These are phyloP conservation scores for Dysphania ambrosioides DNA, from an alignment of 148 eudicot genomes.

Conservation along the genomic window DNA sequence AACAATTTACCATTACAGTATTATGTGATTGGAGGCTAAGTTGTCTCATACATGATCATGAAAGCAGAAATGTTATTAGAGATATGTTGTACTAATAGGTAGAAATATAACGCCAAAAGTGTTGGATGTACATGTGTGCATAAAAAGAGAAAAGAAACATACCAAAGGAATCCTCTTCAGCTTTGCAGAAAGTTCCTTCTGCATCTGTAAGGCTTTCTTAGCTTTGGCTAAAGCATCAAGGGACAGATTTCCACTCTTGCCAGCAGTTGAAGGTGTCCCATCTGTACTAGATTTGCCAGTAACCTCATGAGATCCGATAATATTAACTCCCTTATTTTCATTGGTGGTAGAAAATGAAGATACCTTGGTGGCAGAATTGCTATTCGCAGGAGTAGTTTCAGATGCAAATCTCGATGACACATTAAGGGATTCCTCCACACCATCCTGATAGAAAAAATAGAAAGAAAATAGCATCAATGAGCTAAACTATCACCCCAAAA, in stretches of 20 bases:
- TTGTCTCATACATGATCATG: neutral
- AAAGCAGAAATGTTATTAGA: neutral
- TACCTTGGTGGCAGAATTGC: conserved; percentile 73
- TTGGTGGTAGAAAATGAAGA: conserved; percentile 89
- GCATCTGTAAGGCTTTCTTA: conserved; percentile 70
- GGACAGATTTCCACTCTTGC: conserved; percentile 65
- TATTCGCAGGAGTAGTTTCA: conserved; percentile 38
- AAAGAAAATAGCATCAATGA: conserved; percentile 24
- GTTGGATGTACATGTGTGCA: neutral
- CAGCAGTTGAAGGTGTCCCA: conserved; percentile 73
- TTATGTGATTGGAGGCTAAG: neutral
- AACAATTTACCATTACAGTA: neutral
- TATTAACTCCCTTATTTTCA: conserved; percentile 98
- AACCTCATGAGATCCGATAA: conserved; percentile 98
- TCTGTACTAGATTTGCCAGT: conserved; percentile 99
- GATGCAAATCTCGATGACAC: conserved; percentile 37
- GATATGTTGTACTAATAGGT: neutral
- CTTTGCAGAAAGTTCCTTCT: conserved; percentile 70
- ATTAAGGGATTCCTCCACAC: conserved; percentile 38
- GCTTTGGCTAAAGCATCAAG: conserved; percentile 86
- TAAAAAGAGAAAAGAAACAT: conserved; percentile 26
- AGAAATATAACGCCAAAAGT: neutral
- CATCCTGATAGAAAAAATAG: conserved; percentile 44
- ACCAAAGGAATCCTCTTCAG: conserved; percentile 68
- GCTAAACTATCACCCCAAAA: neutral